phyloP scores from a whole-genome alignment of 805 yeast genomes.

The Hanseniaspora jakobsenii region DNA sequence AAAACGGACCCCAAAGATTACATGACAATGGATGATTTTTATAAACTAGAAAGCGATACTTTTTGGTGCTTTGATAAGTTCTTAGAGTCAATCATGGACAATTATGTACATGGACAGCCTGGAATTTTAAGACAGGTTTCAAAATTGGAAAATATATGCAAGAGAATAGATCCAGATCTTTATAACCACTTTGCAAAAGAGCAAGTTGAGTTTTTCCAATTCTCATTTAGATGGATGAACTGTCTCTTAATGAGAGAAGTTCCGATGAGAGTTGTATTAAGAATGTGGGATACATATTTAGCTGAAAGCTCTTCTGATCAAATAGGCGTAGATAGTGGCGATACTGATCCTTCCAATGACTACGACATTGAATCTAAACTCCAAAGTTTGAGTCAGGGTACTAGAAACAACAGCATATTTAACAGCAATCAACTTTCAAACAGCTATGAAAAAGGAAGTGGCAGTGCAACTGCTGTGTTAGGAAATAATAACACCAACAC shows the following conservation, averaged over 20 bases:
- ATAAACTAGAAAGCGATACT: constrained; percentile 82
- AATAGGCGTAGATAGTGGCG: not conserved
- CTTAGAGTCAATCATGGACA: constrained; percentile 89
- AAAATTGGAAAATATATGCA: constrained; percentile 63
- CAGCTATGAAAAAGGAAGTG: not conserved
- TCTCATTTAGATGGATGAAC: constrained; percentile 97
- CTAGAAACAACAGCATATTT: constrained; percentile 2
- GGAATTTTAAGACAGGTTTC: constrained; percentile 87
- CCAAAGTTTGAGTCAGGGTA: not conserved
- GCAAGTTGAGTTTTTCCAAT: constrained; percentile 88
- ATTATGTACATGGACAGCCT: constrained; percentile 95
- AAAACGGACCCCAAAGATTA: constrained; percentile 37
- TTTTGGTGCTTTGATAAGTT: constrained; percentile 92
- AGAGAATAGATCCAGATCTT: constrained; percentile 64
- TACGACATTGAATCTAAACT: not conserved
- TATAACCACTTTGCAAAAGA: constrained; percentile 65
- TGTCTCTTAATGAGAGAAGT: constrained; percentile 92
- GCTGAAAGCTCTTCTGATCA: constrained; percentile 46
- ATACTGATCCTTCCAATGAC: not conserved
- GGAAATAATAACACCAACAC: constrained; percentile 14
- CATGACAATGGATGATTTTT: constrained; percentile 47
- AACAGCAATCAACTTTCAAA: not conserved
- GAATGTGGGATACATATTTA: constrained; percentile 97
- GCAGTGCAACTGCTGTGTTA: too few relatives aligned
- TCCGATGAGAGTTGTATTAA: constrained; percentile 58